Percentiles rank a stretch among this genome's conserved stretches.
Evolutionary conservation across 1,139 yeast genomes (phyloP).

Genomic region (Saccharomycopsis crataegensis): DNA sequence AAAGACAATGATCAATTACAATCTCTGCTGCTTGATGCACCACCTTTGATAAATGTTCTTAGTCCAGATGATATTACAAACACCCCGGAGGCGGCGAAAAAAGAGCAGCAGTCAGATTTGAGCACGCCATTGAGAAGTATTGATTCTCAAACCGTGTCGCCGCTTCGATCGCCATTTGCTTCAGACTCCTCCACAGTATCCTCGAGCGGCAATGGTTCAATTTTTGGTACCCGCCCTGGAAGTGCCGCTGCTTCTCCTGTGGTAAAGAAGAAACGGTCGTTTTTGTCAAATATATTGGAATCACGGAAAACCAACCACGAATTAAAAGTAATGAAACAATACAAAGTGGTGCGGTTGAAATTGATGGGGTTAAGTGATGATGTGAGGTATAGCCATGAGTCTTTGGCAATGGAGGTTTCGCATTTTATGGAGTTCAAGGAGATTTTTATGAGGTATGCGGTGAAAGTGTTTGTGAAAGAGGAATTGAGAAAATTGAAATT

Average conservation of each 20-base stretch:
- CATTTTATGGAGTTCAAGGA: slow-evolving; percentile 46
- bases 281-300: slow-evolving; percentile 30
- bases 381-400: slow-evolving; percentile 46
- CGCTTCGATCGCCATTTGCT: too few relatives aligned
- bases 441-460: slow-evolving; percentile 32
- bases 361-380: slow-evolving; percentile 24
- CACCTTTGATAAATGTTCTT: too few relatives aligned
- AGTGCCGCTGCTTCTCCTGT: background rate
- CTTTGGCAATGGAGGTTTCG: slow-evolving; percentile 55
- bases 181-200: too few relatives aligned
- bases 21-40: too few relatives aligned
- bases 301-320: slow-evolving; percentile 33
- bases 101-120: too few relatives aligned
- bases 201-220: too few relatives aligned
- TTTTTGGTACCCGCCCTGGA: too few relatives aligned
- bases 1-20: too few relatives aligned
- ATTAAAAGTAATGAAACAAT: slow-evolving; percentile 28
- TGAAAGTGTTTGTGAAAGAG: slow-evolving; percentile 30
- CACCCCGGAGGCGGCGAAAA: too few relatives aligned
- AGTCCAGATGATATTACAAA: too few relatives aligned
- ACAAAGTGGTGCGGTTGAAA: slow-evolving; percentile 25
- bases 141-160: too few relatives aligned
- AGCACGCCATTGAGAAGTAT: too few relatives aligned
- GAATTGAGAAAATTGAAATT: slow-evolving; percentile 27
- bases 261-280: slow-evolving; percentile 22